These are phyloP conservation scores for Plantago lanceolata DNA, from an alignment of 305 asterid species.

Conservation along the genomic window DNA sequence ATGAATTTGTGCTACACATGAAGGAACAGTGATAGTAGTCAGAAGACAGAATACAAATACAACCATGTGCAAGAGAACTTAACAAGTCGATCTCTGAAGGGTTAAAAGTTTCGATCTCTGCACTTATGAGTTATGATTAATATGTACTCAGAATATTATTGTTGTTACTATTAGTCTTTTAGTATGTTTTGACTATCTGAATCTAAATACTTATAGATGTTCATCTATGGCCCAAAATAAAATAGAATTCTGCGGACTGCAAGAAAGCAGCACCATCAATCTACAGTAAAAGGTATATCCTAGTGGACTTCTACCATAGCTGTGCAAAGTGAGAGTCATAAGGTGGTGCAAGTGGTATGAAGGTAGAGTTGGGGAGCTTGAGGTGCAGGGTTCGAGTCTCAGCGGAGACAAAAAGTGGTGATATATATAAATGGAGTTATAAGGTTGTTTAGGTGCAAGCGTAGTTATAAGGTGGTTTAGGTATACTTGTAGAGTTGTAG, in stretches of 20 bases:
- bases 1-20: slow-evolving; percentile 84
- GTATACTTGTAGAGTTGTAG: no score
- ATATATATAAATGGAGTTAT: no score
- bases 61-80: slow-evolving; percentile 12
- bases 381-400: no score
- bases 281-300: not conserved
- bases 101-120: not conserved
- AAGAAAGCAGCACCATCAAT: not conserved
- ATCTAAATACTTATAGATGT: not conserved
- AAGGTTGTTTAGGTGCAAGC: no score
- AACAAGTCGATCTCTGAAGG: slow-evolving; percentile 16
- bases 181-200: not conserved
- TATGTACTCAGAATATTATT: not conserved
- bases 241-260: not conserved
- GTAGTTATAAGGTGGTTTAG: no score
- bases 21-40: slow-evolving; percentile 19
- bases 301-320: not conserved
- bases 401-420: no score
- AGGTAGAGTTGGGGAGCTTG: no score
- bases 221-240: not conserved
- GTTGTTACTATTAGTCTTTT: not conserved
- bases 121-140: not conserved
- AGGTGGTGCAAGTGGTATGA: no score
- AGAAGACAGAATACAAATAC: slow-evolving; percentile 19
- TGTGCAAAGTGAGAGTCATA: not conserved